Conservation (phyloP, 345 rosid genomes). For the Brassica cretica region DNA sequence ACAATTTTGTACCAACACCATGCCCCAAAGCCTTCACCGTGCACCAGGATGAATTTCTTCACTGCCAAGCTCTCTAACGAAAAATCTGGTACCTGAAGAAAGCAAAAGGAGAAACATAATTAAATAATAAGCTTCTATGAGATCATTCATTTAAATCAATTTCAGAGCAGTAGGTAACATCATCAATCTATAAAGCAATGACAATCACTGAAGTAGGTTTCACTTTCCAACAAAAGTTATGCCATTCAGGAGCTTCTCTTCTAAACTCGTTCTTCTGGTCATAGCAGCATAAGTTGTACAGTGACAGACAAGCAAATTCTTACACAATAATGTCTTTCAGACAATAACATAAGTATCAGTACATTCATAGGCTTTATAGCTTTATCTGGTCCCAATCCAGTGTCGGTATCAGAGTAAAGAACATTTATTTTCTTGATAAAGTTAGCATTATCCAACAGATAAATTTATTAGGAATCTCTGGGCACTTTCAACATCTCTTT, state of each 20-base stretch:
- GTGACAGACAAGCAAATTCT: constrained; percentile 1
- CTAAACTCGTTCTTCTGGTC: neutral
- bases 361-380: constrained; percentile 13
- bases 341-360: neutral
- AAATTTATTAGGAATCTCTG: constrained; percentile 5
- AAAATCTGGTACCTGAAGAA: constrained; percentile 61
- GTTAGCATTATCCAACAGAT: constrained; percentile 13
- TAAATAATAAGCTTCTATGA: neutral
- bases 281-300: neutral
- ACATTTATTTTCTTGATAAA: constrained; percentile 19
- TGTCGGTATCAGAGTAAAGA: constrained; percentile 22
- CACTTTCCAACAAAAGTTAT: neutral
- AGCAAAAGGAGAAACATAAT: neutral
- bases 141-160: neutral
- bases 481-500: constrained; percentile 9
- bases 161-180: neutral
- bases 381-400: constrained; percentile 32
- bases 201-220: neutral
- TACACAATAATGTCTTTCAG: neutral
- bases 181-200: constrained; percentile 2
- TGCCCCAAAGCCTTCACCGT: constrained; percentile 98
- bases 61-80: constrained; percentile 59
- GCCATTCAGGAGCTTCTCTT: constrained; percentile 19
- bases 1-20: constrained; percentile 99
- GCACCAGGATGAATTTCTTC: constrained; percentile 67